phyloP scores from a whole-genome alignment of 1,284 basidiomycete species.

The Cutaneotrichosporon cutaneum region DNA sequence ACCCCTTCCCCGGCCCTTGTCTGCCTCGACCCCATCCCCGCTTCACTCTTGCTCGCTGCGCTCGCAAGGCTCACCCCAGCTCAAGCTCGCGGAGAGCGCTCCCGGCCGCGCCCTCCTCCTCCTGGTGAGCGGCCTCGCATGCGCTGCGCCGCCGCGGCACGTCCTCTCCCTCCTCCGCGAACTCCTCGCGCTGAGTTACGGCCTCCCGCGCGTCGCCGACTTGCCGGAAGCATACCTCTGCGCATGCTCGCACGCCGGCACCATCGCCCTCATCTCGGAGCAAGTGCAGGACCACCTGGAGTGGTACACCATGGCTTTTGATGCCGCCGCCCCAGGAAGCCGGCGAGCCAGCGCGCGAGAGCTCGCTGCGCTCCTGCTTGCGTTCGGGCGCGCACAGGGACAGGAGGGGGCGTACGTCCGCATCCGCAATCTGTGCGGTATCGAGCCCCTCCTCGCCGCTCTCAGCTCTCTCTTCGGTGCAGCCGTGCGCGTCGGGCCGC shows the following conservation, averaged over 20 bases:
- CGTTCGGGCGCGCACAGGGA: background rate
- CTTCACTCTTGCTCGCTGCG: no score
- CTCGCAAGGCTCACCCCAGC: background rate
- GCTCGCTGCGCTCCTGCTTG: background rate
- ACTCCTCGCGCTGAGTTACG: background rate
- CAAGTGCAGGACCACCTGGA: background rate
- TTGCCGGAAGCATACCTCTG: background rate
- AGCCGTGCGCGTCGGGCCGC: background rate
- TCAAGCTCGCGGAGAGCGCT: background rate
- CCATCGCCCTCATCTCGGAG: background rate
- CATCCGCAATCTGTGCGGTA: background rate
- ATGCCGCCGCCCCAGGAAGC: background rate
- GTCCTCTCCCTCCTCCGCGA: background rate
- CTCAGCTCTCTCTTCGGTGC: background rate
- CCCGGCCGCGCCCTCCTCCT: background rate
- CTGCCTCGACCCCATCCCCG: no score
- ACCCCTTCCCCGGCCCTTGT: no score
- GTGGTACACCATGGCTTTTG: background rate
- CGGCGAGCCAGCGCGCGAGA: background rate
- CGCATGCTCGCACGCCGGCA: background rate
- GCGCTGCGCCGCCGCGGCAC: background rate
- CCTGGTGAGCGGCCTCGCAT: background rate
- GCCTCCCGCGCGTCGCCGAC: background rate
- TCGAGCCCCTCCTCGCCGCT: background rate
- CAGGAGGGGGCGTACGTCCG: background rate